Conservation (phyloP, 148 eudicot genomes). For the Suaeda aralocaspica region DNA sequence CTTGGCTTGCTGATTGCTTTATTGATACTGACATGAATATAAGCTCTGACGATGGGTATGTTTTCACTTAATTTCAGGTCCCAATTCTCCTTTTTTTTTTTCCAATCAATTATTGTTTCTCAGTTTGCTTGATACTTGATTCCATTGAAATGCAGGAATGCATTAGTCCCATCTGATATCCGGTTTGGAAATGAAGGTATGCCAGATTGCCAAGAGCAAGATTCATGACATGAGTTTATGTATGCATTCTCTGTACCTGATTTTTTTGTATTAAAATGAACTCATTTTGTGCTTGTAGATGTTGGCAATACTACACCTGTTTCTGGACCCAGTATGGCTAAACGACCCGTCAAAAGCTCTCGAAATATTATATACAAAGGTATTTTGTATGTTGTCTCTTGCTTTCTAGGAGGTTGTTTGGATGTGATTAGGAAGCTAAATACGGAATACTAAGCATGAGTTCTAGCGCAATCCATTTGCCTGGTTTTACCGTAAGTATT, state of each 20-base stretch:
- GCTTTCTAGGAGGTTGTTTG: background rate
- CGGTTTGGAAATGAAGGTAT: conserved; percentile 46
- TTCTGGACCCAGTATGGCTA: conserved; percentile 32
- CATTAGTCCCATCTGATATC: conserved; percentile 37
- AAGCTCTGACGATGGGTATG: conserved; percentile 60
- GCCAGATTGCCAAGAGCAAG: background rate
- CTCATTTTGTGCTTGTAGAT: conserved; percentile 32
- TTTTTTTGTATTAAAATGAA: background rate
- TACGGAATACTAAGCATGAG: background rate
- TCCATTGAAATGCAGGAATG: conserved; percentile 31
- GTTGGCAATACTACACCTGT: conserved; percentile 34
- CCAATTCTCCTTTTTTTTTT: background rate
- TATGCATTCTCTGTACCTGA: background rate
- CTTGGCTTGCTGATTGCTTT: conserved; percentile 88
- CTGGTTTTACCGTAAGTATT: too few relatives aligned
- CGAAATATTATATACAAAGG: conserved; percentile 71
- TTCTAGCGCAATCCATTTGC: background rate
- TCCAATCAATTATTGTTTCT: background rate
- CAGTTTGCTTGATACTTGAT: conserved; percentile 1
- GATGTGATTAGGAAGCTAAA: background rate
- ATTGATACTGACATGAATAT: conserved; percentile 60
- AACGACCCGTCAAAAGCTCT: conserved; percentile 38
- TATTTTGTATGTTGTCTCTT: conserved; percentile 13
- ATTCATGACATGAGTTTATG: background rate
- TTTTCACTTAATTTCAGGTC: background rate